phyloP scores from a whole-genome alignment of 148 eudicot species.

The Bassia scoparia region DNA sequence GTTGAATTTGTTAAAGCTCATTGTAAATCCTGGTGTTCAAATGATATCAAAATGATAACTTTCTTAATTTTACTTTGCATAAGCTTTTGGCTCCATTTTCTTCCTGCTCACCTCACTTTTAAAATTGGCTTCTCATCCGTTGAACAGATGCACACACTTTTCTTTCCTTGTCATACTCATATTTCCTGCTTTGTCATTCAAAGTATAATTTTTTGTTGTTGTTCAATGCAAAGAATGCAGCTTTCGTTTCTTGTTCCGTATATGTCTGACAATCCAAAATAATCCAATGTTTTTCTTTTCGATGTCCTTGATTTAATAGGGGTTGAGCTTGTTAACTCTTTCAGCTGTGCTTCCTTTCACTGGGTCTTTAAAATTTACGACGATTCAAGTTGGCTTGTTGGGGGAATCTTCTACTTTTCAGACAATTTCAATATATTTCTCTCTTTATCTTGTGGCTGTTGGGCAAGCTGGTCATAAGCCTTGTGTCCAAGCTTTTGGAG shows the following conservation, averaged over 20 bases:
- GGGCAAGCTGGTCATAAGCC: conserved; percentile 82
- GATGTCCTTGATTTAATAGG: conserved; percentile 34
- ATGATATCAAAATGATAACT: background rate
- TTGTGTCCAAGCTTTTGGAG: conserved; percentile 88
- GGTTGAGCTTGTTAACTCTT: conserved; percentile 58
- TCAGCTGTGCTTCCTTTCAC: conserved; percentile 39
- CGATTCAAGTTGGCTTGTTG: conserved; percentile 2
- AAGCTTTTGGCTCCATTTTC: background rate
- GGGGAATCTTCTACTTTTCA: conserved; percentile 35
- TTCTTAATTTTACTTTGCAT: background rate
- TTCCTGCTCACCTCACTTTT: background rate
- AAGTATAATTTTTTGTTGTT: too few species aligned
- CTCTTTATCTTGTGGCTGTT: conserved; percentile 60
- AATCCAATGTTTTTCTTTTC: background rate
- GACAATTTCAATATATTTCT: conserved; percentile 44
- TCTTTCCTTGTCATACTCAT: background rate
- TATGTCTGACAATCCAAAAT: background rate
- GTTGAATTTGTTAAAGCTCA: background rate
- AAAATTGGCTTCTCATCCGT: background rate
- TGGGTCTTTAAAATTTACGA: conserved; percentile 21
- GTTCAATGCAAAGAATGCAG: background rate
- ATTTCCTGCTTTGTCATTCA: background rate
- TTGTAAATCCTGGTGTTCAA: background rate
- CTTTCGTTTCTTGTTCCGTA: background rate
- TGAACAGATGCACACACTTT: background rate